Conservation (phyloP, 108 stramenopile genomes). For the Seminavis robusta region DNA sequence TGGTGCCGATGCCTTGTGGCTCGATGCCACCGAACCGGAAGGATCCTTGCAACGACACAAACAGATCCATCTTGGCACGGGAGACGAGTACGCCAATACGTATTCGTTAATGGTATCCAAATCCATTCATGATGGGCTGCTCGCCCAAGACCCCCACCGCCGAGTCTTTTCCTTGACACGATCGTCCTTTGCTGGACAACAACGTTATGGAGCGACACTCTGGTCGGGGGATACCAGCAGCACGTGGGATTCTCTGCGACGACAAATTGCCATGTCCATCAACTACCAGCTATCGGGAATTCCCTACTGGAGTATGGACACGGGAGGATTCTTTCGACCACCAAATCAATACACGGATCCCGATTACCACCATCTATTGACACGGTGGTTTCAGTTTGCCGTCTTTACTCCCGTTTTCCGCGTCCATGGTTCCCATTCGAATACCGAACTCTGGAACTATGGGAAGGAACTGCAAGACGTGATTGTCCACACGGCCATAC, state of each 20-base stretch:
- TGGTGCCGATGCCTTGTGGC: conserved; percentile 8
- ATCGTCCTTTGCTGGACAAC: conserved; percentile 14
- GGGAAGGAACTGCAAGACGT: conserved; percentile 1
- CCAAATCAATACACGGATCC: conserved; percentile 3
- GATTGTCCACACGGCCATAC: neutral
- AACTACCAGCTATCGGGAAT: conserved; percentile 12
- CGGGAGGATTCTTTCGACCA: conserved; percentile 9
- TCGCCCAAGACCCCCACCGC: neutral
- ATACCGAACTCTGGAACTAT: conserved; percentile 21
- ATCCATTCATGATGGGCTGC: conserved; percentile 7
- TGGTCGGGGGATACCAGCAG: conserved; percentile 9
- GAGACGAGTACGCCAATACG: conserved; percentile 7
- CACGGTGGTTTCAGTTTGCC: conserved; percentile 16
- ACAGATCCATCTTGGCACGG: conserved; percentile 1
- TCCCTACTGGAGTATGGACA: conserved; percentile 14
- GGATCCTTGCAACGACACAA: neutral
- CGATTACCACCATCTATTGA: conserved; percentile 2
- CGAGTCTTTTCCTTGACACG: conserved; percentile 7
- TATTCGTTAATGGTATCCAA: conserved; percentile 1
- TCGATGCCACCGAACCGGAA: conserved; percentile 18
- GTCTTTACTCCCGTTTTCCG: conserved; percentile 10
- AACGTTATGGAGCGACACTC: conserved; percentile 5
- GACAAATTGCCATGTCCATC: conserved; percentile 11
- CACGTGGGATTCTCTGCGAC: neutral
- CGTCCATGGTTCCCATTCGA: neutral